phyloP scores from a whole-genome alignment of 345 rosid species.

The Hevea brasiliensis region DNA sequence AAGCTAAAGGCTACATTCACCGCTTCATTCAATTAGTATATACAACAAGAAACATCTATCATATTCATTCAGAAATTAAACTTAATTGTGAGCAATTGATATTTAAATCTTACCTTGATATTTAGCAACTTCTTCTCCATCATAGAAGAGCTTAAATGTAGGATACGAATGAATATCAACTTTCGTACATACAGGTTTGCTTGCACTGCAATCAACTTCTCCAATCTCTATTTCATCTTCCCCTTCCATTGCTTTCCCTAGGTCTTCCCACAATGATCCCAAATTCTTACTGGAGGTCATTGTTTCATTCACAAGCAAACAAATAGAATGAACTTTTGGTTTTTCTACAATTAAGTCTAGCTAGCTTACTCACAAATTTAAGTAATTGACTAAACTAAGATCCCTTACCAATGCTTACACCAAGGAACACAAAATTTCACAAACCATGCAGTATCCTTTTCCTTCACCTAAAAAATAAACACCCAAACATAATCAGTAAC shows the following conservation, averaged over 20 bases:
- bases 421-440: conserved; percentile 97
- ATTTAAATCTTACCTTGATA: conserved; percentile 63
- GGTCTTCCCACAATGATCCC: conserved; percentile 89
- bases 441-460: conserved; percentile 94
- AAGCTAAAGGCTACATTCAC: neutral
- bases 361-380: neutral
- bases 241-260: conserved; percentile 86
- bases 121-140: conserved; percentile 87
- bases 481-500: neutral
- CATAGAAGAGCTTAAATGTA: conserved; percentile 83
- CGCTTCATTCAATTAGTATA: neutral
- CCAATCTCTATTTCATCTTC: conserved; percentile 96
- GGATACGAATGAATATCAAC: conserved; percentile 94
- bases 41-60: neutral
- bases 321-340: neutral
- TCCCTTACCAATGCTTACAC: conserved; percentile 94
- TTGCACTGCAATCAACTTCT: conserved; percentile 79
- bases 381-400: neutral
- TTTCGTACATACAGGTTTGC: conserved; percentile 78
- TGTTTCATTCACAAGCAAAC: conserved; percentile 9
- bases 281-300: conserved; percentile 69
- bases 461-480: conserved; percentile 60
- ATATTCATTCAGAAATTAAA: neutral
- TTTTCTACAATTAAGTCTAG: neutral
- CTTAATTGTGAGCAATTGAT: neutral